phyloP scores from a whole-genome alignment of 1,284 basidiomycete species.

The Sphaerobolus stellatus region DNA sequence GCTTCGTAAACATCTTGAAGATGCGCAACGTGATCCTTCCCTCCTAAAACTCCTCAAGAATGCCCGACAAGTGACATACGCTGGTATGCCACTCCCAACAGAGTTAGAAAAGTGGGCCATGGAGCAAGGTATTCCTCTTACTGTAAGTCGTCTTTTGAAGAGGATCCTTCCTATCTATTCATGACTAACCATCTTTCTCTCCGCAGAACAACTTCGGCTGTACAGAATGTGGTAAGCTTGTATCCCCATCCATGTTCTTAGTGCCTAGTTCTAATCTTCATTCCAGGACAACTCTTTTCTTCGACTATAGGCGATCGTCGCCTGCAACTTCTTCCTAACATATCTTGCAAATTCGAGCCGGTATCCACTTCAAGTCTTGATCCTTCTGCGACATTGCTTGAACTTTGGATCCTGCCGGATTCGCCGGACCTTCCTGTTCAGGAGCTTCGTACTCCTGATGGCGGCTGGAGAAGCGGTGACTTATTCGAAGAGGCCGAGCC shows the following conservation, averaged over 20 bases:
- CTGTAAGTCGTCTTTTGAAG: slow-evolving; percentile 39
- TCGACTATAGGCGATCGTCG: slow-evolving; percentile 18
- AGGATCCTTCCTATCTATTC: slow-evolving; percentile 14
- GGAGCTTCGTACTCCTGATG: slow-evolving; percentile 56
- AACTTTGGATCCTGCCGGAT: slow-evolving; percentile 61
- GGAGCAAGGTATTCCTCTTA: slow-evolving; percentile 54
- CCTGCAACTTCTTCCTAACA: slow-evolving; percentile 54
- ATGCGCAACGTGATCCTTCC: slow-evolving; percentile 48
- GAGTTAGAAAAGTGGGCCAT: slow-evolving; percentile 69
- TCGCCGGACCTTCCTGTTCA: slow-evolving; percentile 65
- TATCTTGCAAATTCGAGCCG: slow-evolving; percentile 59
- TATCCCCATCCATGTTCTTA: slow-evolving; percentile 24
- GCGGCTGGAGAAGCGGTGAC: slow-evolving; percentile 73
- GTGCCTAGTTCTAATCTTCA: slow-evolving; percentile 57
- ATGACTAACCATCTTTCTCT: slow-evolving; percentile 12
- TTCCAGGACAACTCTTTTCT: slow-evolving; percentile 42
- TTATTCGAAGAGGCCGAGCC: slow-evolving; percentile 59
- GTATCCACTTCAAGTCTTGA: slow-evolving; percentile 26
- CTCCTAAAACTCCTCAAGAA: slow-evolving; percentile 54
- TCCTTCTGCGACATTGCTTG: slow-evolving; percentile 46
- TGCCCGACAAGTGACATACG: slow-evolving; percentile 61
- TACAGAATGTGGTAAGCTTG: slow-evolving; percentile 55
- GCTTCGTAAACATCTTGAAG: slow-evolving; percentile 59
- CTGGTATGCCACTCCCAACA: slow-evolving; percentile 55
- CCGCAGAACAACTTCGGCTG: slow-evolving; percentile 68